A percentile compares a stretch with the other conserved stretches of the same genome.
Conservation (phyloP, 805 yeast species). For the Isabelozyma rhagii region DNA sequence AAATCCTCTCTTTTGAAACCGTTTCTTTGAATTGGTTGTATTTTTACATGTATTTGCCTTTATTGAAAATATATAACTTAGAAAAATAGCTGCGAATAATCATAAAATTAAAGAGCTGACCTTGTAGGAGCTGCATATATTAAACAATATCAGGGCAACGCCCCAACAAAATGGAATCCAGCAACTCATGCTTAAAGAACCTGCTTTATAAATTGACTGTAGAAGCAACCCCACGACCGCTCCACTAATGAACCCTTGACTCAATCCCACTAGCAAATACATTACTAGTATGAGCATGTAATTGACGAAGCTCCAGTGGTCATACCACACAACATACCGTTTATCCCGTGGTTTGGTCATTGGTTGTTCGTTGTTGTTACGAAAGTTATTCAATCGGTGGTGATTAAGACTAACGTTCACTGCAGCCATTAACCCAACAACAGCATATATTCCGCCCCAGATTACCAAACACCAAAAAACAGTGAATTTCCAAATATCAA, state of each 20-base stretch:
- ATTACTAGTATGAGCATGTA: conserved; percentile 40
- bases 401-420: conserved; percentile 19
- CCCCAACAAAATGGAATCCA: conserved; percentile 94
- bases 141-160: conserved; percentile 60
- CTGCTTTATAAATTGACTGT: conserved; percentile 74
- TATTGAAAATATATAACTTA: too few species aligned
- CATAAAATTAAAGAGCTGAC: conserved; percentile 23
- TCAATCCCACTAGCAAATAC: conserved; percentile 54
- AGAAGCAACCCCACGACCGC: conserved; percentile 72
- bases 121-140: conserved; percentile 65
- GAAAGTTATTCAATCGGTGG: conserved; percentile 8
- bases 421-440: conserved; percentile 62
- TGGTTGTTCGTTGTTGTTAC: not conserved
- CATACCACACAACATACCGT: conserved; percentile 19
- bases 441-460: conserved; percentile 56
- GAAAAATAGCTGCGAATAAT: not conserved
- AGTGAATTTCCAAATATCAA: conserved; percentile 82
- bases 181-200: conserved; percentile 83
- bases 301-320: conserved; percentile 40
- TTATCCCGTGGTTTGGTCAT: not conserved
- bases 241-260: conserved; percentile 70
- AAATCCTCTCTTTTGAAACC: too few species aligned
- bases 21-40: too few species aligned
- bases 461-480: conserved; percentile 76
- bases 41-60: too few species aligned